Base-by-base conservation (phyloP, 169 alveolate species). In the Eimeria sp. region DNA sequence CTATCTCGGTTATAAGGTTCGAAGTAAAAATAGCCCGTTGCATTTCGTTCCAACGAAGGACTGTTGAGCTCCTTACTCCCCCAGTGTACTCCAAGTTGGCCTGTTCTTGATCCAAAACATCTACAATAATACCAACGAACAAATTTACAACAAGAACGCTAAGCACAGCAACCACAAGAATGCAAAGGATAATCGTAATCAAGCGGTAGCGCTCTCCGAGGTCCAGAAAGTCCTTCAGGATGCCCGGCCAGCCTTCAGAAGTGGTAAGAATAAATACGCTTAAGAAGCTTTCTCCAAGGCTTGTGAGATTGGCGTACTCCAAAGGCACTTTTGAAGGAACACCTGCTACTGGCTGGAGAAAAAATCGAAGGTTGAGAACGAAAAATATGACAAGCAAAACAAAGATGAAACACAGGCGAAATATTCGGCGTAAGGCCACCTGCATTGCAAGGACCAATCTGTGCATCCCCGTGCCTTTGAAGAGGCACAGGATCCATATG, bases 31-130 rank as follows among this genome's bases (percentile, higher is more conserved):
- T 87, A 43, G 94, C 94, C 14, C 94, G 82, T 47, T 94, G 96
- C 82, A 94, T 61, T 84, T 94, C 96, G 47, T 82, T 94, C 96
- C 96, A 94, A 61, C 91, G 90, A 34, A 82, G 96, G 27, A 94
- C 94, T 18, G 96, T 84, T n/a, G 96, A 83, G 72, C 96, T 94
- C 25, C 90, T 49, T 58, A 94, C 70, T 30, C 94, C 91, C 34
- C 96, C 96, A 13, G 90, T 78, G 82, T 82, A 63, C 63, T 94
- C 96, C 89, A 94, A 13, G 58, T 75, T 89, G 47, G 94, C 80
- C 94, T 94, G 90, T 43, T 82, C 86, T 82, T 89, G 75, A 1
- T 89, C 94, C 43, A 89, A 83, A 34, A 89, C 94, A 63, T 94
- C 96, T 14, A 94, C 96, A 67, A 94, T 82, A 30, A 94, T 84